Base-by-base conservation (phyloP, 495 filamentous ascomycete species). In the Aspergillus diversus region DNA sequence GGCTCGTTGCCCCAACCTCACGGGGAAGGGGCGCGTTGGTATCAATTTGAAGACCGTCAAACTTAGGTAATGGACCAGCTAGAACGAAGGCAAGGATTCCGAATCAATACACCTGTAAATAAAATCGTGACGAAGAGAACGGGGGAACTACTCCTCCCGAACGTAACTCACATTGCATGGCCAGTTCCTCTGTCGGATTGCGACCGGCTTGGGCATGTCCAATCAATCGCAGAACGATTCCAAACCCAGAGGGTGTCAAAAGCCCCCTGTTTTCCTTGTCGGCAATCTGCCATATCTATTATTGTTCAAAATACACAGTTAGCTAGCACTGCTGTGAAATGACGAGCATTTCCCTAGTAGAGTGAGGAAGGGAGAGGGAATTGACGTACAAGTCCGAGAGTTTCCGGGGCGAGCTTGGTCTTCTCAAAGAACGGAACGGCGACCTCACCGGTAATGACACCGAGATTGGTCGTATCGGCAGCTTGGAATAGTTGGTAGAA, bases 351-450 rank as follows among this genome's bases (percentile, higher is more conserved):
- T 27, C 13, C 17, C 21, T 17, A 12, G 32, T 12, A 33, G 21
- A 9, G 35, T 27, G 8, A 17, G 39, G 33, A 15, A n/a, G 46
- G 46, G 16, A n/a, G 46, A 16, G 46, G 46, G n/a, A 33, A 50
- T 53, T 32, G 35, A 78, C 86, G 60, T 80, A 96, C 92, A 88
- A 97, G 90, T 71, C 95, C 95, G 66, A 99, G 83, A 32, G 94
- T 84, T 59, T 90, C 85, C 49, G 92, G 89, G 55, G 92, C 84
- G 34, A 99, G 81, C 64, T 90, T 86, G 33, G 95, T 97, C 85
- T 94, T 96, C 76, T 98, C 93, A 69, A 99, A 99, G 81, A 99
- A 98, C 67, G 93, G 92, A 67, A 98, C 96, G 7, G 95, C 95
- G 58, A 96, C 83, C 74, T 98, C 95, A 66, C 96, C 95, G 13